Percentiles rank a stretch among this genome's conserved stretches.
Conservation (phyloP, 352 stramenopile species). For the Phytopythium montanum region DNA sequence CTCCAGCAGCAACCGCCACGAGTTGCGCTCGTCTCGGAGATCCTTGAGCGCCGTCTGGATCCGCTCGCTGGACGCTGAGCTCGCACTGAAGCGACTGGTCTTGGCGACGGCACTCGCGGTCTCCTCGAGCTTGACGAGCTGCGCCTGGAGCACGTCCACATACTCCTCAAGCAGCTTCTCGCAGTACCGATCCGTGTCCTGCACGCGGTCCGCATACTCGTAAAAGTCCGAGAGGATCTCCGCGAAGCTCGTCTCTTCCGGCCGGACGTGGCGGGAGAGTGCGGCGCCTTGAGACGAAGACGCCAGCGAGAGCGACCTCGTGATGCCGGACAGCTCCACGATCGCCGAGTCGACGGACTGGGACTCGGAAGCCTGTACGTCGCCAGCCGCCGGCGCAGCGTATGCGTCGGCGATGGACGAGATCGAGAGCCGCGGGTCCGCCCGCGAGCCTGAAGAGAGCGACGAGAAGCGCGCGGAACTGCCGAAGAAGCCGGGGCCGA, state of each 20-base stretch:
- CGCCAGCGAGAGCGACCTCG: constrained; percentile 30
- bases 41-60: constrained; percentile 55
- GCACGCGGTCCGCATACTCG: constrained; percentile 57
- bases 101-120: constrained; percentile 9
- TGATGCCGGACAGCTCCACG: constrained; percentile 38
- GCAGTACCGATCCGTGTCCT: constrained; percentile 68
- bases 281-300: constrained; percentile 26
- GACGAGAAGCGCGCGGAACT: constrained; percentile 4
- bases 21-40: constrained; percentile 76
- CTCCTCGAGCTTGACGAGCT: constrained; percentile 51
- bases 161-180: constrained; percentile 74
- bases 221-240: constrained; percentile 79
- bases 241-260: constrained; percentile 72
- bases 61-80: constrained; percentile 24
- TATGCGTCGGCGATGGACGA: constrained; percentile 76
- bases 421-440: constrained; percentile 55
- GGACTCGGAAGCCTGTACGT: constrained; percentile 9
- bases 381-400: constrained; percentile 17
- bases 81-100: constrained; percentile 10
- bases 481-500: constrained; percentile 6
- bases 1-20: constrained; percentile 77
- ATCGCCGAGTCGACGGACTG: constrained; percentile 31
- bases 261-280: constrained; percentile 57
- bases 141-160: constrained; percentile 69
- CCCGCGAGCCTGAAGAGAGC: constrained; percentile 10